Evolutionary conservation across 495 filamentous ascomycete genomes (phyloP).

Genomic region (Hyphodiscus hymeniophilus): DNA sequence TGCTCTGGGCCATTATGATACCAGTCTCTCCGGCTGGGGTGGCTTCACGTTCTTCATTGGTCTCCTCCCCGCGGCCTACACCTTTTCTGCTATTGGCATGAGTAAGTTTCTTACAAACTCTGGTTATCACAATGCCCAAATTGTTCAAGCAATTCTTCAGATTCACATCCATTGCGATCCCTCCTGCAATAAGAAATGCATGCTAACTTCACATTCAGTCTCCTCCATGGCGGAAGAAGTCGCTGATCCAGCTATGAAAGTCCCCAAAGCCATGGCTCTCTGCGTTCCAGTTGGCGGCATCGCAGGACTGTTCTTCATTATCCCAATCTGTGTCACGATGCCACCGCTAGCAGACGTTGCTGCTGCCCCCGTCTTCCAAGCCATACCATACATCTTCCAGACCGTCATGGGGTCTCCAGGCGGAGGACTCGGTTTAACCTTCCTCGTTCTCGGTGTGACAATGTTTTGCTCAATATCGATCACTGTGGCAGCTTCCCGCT

Average conservation of each 20-base stretch:
- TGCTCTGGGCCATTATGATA: constrained; percentile 36
- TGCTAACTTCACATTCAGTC: no score
- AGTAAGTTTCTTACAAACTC: no score
- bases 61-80: constrained; percentile 42
- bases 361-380: constrained; percentile 31
- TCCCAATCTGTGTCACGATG: constrained; percentile 39
- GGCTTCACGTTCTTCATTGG: constrained; percentile 42
- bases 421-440: constrained; percentile 31
- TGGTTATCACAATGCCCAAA: no score
- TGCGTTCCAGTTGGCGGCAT: constrained; percentile 33
- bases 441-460: constrained; percentile 30
- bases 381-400: constrained; percentile 40
- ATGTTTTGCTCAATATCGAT: constrained; percentile 36
- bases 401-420: constrained; percentile 36
- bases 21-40: constrained; percentile 30
- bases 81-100: constrained; percentile 44
- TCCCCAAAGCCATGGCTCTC: constrained; percentile 37
- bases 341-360: constrained; percentile 37
- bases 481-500: constrained; percentile 42
- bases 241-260: constrained; percentile 33
- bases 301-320: constrained; percentile 39
- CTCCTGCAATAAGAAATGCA: no score
- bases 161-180: no score
- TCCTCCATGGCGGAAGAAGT: constrained; percentile 45
- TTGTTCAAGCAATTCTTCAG: no score